These are phyloP conservation scores for Polysphondylium violaceum DNA, from an alignment of 78 protist genomes.

Conservation along the genomic window DNA sequence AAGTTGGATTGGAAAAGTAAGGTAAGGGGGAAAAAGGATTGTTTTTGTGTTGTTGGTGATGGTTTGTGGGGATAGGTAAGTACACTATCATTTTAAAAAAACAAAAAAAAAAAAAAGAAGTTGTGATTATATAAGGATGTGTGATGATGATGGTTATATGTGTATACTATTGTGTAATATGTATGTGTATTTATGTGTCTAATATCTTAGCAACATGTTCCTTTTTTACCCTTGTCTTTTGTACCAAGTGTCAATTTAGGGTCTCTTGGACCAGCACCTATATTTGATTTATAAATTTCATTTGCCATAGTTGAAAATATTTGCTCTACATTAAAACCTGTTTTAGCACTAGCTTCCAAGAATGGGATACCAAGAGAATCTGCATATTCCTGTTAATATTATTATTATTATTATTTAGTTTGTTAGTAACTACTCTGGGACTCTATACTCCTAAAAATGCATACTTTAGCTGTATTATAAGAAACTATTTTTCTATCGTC, in stretches of 20 bases:
- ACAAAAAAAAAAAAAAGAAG: background rate
- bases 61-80: no score
- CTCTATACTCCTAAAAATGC: background rate
- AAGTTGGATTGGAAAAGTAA: no score
- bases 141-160: no score
- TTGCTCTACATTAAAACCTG: slow-evolving; percentile 97
- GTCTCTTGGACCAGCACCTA: slow-evolving; percentile 20
- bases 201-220: background rate
- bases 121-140: background rate
- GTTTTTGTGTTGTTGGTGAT: no score
- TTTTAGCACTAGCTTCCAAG: slow-evolving; percentile 98
- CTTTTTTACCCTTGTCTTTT: background rate
- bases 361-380: slow-evolving; percentile 95
- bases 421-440: background rate
- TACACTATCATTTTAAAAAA: no score
- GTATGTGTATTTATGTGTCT: background rate
- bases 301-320: slow-evolving; percentile 97
- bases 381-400: slow-evolving; percentile 84
- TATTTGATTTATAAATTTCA: slow-evolving; percentile 83
- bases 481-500: slow-evolving; percentile 49
- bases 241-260: no score
- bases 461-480: slow-evolving; percentile 30
- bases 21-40: no score
- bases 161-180: background rate
- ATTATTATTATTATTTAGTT: no score